Evolutionary conservation across 2,329 filamentous ascomycete species (phyloP), one percentile per base, ranked within the genome.

Genomic region (Aphanoascus verrucosus): DNA sequence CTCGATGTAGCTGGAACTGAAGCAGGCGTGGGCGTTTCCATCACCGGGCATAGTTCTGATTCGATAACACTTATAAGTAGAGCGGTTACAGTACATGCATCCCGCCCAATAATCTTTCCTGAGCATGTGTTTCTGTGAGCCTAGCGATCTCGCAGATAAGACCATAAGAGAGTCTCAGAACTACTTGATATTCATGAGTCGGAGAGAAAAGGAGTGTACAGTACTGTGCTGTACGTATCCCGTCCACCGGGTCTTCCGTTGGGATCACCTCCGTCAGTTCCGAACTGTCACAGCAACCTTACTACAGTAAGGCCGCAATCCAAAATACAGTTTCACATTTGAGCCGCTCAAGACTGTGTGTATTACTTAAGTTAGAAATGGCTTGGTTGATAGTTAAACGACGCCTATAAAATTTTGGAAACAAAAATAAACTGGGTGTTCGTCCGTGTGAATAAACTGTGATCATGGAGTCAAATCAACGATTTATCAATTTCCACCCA

Each of bases 211-310:
- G 23, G 42, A 28, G 23, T 28, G 23, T n/a, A n/a, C n/a, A n/a
- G n/a, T n/a, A n/a, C n/a, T n/a, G n/a, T n/a, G n/a, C n/a, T n/a
- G n/a, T n/a, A n/a, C n/a, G n/a, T 28, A 28, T 37, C 49, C 41
- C 28, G 38, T 37, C 28, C 37, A 47, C 37, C 43, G 34, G 43
- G 31, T 20, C 23, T 28, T 28, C 23, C 17, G 38, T 46, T 53
- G 50, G 46, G 20, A 53, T 35, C 43, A 38, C 14, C 35, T 48
- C 51, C 51, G 44, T 53, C 19, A 48, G 34, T 47, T 42, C 51
- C 51, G 43, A 47, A 15, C 43, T 43, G 42, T 48, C 32, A 28
- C 23, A 28, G 17, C 17, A 47, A 14, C 51, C 41, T 48, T 41
- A 19, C 17, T 41, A 19, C 17, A 47, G 14, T 40, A 43, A 31